A percentile compares a stretch with the other conserved stretches of the same genome.
Conservation (phyloP, 495 filamentous ascomycete genomes). For the Aspergillus nidulans region DNA sequence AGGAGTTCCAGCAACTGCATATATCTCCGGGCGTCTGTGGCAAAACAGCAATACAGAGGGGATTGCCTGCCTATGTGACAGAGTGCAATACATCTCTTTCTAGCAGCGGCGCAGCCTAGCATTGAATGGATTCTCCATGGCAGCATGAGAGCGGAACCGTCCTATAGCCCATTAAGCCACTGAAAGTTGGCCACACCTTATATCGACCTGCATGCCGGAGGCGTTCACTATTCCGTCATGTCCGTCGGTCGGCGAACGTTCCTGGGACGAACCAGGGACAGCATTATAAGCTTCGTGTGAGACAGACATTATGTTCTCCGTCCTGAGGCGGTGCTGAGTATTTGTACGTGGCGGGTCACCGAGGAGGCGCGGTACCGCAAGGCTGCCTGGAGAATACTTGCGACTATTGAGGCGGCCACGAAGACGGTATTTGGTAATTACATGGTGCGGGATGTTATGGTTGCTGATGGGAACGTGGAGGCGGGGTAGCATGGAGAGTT, state of each 20-base stretch:
- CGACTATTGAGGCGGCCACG: conserved; percentile 47
- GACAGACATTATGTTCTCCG: conserved; percentile 39
- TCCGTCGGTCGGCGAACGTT: conserved; percentile 26
- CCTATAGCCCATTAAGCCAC: no score
- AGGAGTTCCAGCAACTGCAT: no score
- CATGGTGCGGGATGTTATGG: conserved; percentile 42
- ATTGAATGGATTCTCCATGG: no score
- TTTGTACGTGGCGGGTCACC: conserved; percentile 60
- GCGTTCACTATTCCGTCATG: conserved; percentile 34
- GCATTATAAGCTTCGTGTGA: conserved; percentile 31
- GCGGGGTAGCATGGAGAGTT: conserved; percentile 42
- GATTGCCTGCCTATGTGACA: no score
- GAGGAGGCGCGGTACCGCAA: conserved; percentile 53
- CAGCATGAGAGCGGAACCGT: no score
- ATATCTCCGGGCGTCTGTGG: no score
- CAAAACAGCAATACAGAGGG: no score
- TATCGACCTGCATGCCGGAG: no score
- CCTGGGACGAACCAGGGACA: conserved; percentile 34
- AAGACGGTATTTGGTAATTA: conserved; percentile 46
- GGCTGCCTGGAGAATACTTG: conserved; percentile 61
- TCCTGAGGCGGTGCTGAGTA: conserved; percentile 55
- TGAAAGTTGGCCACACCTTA: no score
- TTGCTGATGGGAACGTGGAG: conserved; percentile 6
- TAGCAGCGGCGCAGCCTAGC: no score
- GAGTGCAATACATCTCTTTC: no score